Evolutionary conservation across 1,284 basidiomycete species (phyloP).

Genomic region (Ustilago tritici): DNA sequence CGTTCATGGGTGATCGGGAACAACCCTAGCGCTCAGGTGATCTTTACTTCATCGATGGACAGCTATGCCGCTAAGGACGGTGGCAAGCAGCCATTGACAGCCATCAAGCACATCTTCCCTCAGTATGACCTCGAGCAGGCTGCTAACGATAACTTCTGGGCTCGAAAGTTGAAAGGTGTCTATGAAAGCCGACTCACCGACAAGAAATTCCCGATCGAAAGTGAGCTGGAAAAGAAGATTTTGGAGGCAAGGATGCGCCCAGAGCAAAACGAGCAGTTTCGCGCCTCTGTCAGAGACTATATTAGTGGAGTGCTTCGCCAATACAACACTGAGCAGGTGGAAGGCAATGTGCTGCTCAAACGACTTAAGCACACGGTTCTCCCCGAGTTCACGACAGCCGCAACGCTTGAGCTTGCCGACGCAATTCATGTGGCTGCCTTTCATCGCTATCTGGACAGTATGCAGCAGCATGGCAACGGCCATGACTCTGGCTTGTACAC

Average conservation of each 20-base stretch:
- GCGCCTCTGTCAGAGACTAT: not conserved
- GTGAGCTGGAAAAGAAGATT: constrained; percentile 12
- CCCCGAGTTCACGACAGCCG: constrained; percentile 22
- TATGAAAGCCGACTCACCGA: not conserved
- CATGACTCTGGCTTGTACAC: not conserved
- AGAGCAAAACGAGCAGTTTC: not conserved
- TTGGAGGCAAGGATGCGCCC: constrained; percentile 5
- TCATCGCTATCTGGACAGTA: constrained; percentile 18
- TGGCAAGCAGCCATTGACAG: constrained; percentile 29
- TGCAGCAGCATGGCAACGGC: not conserved
- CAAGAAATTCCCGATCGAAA: not conserved
- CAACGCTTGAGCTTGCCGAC: constrained; percentile 43
- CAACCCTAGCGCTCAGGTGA: constrained; percentile 18
- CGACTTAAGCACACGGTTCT: constrained; percentile 15
- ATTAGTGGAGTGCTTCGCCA: not conserved
- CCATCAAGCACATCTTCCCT: constrained; percentile 16
- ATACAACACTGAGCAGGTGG: not conserved
- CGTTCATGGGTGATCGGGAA: not conserved
- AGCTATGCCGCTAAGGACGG: constrained; percentile 25
- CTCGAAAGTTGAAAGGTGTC: constrained; percentile 10
- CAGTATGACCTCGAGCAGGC: constrained; percentile 29
- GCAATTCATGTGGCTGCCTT: constrained; percentile 36
- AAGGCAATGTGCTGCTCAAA: not conserved
- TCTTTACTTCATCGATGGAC: constrained; percentile 28
- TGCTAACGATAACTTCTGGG: constrained; percentile 34